These are phyloP conservation scores for Fusarium chlamydosporum DNA, from an alignment of 2,329 filamentous ascomycete species.

Conservation along the genomic window DNA sequence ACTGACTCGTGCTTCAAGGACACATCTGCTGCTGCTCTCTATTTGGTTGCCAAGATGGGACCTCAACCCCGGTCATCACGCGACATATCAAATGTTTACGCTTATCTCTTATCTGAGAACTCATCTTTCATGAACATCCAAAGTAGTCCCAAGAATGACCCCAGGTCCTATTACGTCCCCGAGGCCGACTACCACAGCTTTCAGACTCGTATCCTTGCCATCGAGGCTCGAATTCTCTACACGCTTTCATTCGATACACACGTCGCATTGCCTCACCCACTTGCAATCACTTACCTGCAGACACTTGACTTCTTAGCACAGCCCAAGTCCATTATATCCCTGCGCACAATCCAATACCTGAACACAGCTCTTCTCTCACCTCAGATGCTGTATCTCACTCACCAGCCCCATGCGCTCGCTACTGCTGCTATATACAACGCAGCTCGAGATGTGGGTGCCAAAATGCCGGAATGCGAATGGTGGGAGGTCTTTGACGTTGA, in stretches of 20 bases:
- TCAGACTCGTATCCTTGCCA: constrained; percentile 75
- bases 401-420: constrained; percentile 88
- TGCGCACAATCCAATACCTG: constrained; percentile 80
- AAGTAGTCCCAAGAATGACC: constrained; percentile 56
- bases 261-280: constrained; percentile 85
- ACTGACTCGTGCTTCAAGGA: constrained; percentile 66
- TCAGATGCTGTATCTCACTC: constrained; percentile 90
- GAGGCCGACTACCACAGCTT: constrained; percentile 79
- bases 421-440: constrained; percentile 93
- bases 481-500: constrained; percentile 99
- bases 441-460: constrained; percentile 79
- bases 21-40: constrained; percentile 84
- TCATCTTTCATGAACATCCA: constrained; percentile 68
- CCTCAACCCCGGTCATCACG: constrained; percentile 81
- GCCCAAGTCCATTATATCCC: constrained; percentile 68
- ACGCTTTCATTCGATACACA: constrained; percentile 86
- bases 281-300: constrained; percentile 93
- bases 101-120: constrained; percentile 77
- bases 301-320: constrained; percentile 78
- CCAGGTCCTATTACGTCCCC: constrained; percentile 75
- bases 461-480: constrained; percentile 88
- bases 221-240: constrained; percentile 83
- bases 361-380: constrained; percentile 89
- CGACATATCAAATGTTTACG: constrained; percentile 87
- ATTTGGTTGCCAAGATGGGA: constrained; percentile 86